Evolutionary conservation across 2,329 filamentous ascomycete species (phyloP), one percentile per base, ranked within the genome.

Genomic region (Cylindrodendrum hubeiense): DNA sequence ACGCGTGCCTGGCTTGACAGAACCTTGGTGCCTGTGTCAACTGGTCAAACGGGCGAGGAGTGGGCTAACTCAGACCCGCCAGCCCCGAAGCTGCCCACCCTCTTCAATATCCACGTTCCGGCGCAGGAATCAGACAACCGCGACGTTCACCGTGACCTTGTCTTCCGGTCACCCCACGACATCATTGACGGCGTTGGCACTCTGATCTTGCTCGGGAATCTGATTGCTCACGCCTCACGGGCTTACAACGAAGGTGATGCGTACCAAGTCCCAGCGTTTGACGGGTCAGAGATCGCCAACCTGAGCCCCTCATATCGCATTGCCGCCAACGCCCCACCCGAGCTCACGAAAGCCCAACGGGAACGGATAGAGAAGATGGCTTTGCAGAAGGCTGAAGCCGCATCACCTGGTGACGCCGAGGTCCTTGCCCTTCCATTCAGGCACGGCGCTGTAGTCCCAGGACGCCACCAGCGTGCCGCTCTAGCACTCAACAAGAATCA

Each of bases 151-250:
- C 73, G 76, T 4, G 80, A 82, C 34, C 64, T 81, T 0, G 67
- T 82, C 5, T 70, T 82, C 15, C 78, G 80, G 1, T 78, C 77
- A 2, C 79, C 77, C 1, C 80, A 82, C 53, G 78, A 81, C 13
- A 76, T 81, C 21, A 76, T 82, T 6, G 81, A 82, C 28, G 79
- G 80, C 0, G 76, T 82, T 4, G 81, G 80, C 10, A 78, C 79
- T 2, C 72, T 82, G 5, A 72, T 74, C 5, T 67, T 82, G 5
- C 65, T 82, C 26, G 70, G 79, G 58, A 78, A 75, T 21, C 67
- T 79, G 2, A 53, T 79, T 12, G n/a, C 33, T 4, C 70, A 73
- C 33, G 73, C 75, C 1, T 66, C 75, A 0, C 46, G 72, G 4
- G 75, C 77, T 0, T 74, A 74, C n/a, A 33, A 63, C 0, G 37